Base-by-base conservation (phyloP, 2,329 filamentous ascomycete species). In the Phoma sp. region DNA sequence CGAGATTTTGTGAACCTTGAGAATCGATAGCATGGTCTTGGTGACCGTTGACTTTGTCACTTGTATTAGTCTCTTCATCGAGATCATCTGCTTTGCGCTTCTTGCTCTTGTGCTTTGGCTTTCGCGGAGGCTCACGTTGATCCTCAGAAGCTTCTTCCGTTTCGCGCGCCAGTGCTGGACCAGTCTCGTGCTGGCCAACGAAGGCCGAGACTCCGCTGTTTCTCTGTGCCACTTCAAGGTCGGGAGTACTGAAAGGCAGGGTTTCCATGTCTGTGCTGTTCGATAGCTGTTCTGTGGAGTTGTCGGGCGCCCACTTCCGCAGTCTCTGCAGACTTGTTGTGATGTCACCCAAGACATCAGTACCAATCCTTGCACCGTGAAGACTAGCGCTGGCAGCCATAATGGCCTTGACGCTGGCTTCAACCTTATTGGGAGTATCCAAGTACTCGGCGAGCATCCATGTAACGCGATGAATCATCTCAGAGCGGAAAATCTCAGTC, bases 391-490 rank as follows among this genome's bases (percentile, higher is more conserved):
- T 61, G 0, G 62, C 58, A 5, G 38, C 43, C 4, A 64, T 32
- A 1, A 62, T 25, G 4, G 59, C 55, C 7, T 43, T 27, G 10
- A 71, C 31, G 1, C 44, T 59, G 2, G 31, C 29, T 9, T 67
- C 47, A 6, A 68, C 15, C 19, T 63, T 67, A 6, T 39, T 27
- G 0, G 61, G 41, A 0, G 55, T 60, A 21, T 68, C 63, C 4
- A 71, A 43, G 17, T 64, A 54, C 3, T 53, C 44, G 3, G 64
- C 61, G 1, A 71, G 32, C 60, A 73, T 64, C 47, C 55, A 57
- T 1, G 44, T 39, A 1, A 70, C 21, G 0, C 59, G 63, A 32
- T 62, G 56, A 1, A 63, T 45, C 68, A 71, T 69, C 27, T 67
- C 59, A 0, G 44, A 19, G 6, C 51, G 35, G 41, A 68, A 72